These are phyloP conservation scores for Globisporangium abappressorium DNA, from an alignment of 352 stramenopile species.

Conservation along the genomic window DNA sequence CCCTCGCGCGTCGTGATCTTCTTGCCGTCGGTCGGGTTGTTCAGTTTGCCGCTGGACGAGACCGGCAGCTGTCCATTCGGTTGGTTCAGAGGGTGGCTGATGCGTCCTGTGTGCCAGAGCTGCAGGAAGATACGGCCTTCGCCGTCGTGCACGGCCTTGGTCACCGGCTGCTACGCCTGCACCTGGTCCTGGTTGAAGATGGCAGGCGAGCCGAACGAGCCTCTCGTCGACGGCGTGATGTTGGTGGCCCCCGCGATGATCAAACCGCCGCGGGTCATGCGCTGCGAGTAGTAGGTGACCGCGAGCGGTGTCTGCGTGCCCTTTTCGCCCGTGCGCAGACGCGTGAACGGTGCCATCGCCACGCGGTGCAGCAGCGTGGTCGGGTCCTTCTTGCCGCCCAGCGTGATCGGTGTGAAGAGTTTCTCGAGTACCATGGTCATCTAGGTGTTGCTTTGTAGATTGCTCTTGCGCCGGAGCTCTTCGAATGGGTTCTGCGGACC, in stretches of 20 bases:
- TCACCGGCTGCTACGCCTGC: conserved; percentile 49
- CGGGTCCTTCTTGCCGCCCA: conserved; percentile 51
- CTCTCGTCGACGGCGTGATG: conserved; percentile 42
- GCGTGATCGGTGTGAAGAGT: conserved; percentile 59
- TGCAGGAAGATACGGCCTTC: conserved; percentile 80
- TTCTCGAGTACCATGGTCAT: conserved; percentile 20
- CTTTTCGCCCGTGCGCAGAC: conserved; percentile 34
- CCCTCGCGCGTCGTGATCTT: conserved; percentile 42
- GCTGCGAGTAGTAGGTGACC: conserved; percentile 61
- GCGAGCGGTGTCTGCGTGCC: conserved; percentile 37
- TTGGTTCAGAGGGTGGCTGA: conserved; percentile 68
- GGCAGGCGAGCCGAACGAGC: conserved; percentile 46
- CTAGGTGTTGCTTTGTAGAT: background rate
- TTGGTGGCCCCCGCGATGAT: conserved; percentile 66
- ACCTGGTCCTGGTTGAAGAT: conserved; percentile 57
- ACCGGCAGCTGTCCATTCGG: conserved; percentile 50
- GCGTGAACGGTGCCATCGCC: conserved; percentile 67
- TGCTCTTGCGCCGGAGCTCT: background rate
- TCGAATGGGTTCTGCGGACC: background rate
- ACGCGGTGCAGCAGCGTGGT: conserved; percentile 59
- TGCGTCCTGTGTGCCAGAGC: conserved; percentile 85
- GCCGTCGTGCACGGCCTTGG: conserved; percentile 66
- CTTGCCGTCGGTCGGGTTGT: conserved; percentile 28
- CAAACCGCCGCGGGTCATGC: conserved; percentile 48
- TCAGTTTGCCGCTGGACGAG: conserved; percentile 47